Base-by-base conservation (phyloP, 768 basidiomycete species). In the Tylopilus balloui region DNA sequence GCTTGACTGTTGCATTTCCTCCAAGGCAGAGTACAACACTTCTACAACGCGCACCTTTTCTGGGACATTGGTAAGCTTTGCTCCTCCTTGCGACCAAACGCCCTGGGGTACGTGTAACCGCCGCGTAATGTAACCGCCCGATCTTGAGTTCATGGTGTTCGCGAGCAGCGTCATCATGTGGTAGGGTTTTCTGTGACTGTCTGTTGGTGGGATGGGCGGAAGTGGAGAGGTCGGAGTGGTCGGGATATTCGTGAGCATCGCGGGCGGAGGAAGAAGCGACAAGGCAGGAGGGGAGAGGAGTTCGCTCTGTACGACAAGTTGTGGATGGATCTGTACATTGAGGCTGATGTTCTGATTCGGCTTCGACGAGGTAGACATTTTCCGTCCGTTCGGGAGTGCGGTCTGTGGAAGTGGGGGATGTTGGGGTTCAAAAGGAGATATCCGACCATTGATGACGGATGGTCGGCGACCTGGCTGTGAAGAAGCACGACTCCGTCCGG, bases 81-180 rank as follows among this genome's bases (percentile, higher is more conserved):
- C 88, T 35, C 92, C 91, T 24, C 87, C 86, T 63, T 91, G 88
- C 37, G 88, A 87, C 92, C 92, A 95, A 20, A 93, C 86, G 61
- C 90, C 88, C 47, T 81, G 81, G 13, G 92, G 91, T 24, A 95
- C 87, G 66, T 92, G 92, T 56, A 95, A 68, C 39, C 86, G 79
- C 39, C 84, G 84, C 14, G 90, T 92, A 48, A 95, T 73, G 65
- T 93, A 94, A 27, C 89, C 91, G n/a, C 92, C 92, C 4, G 86
- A 81, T 52, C 77, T 74, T 31, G 81, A 83, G 31, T 74, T 78
- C 81, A 94, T 94, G 23, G 91, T 91, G 44, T 73, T 79, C 51
- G 83, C 76, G 31, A 95, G 71, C 20, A 90, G 77, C 52, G 75
- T 73, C 91, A 95, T 93, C 78, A 95, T 78, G 64, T 92, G 86